Percentiles rank a stretch among this genome's conserved stretches.
Evolutionary conservation across 2,329 filamentous ascomycete species (phyloP).

Genomic region (Botrytis squamosa): DNA sequence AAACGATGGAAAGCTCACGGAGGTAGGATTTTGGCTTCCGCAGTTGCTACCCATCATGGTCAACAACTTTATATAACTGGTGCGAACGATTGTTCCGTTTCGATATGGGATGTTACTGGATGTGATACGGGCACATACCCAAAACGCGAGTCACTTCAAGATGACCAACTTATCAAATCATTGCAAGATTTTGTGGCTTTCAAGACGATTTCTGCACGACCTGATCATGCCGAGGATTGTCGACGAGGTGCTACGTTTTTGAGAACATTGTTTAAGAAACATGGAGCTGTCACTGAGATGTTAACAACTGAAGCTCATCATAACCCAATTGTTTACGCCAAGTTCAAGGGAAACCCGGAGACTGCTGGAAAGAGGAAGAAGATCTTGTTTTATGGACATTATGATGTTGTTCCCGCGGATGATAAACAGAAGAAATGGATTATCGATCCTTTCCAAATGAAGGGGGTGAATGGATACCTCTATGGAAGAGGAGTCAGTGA

Average conservation of each 20-base stretch:
- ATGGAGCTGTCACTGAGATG: slow-evolving; percentile 87
- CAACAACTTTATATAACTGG: slow-evolving; percentile 90
- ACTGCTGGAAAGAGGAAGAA: slow-evolving; percentile 70
- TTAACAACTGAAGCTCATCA: slow-evolving; percentile 73
- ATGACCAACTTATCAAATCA: slow-evolving; percentile 64
- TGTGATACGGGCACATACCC: slow-evolving; percentile 36
- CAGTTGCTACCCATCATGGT: slow-evolving; percentile 66
- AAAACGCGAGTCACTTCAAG: slow-evolving; percentile 37
- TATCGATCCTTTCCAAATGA: slow-evolving; percentile 84
- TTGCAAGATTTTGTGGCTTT: slow-evolving; percentile 86
- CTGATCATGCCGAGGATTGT: slow-evolving; percentile 87
- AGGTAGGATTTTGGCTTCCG: slow-evolving; percentile 83
- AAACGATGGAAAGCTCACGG: slow-evolving; percentile 79
- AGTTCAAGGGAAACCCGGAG: slow-evolving; percentile 74
- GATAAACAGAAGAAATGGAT: slow-evolving; percentile 80
- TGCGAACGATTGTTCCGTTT: slow-evolving; percentile 85
- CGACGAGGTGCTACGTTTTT: slow-evolving; percentile 89
- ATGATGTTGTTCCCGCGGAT: slow-evolving; percentile 92
- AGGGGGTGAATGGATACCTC: slow-evolving; percentile 85
- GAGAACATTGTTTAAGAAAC: slow-evolving; percentile 84
- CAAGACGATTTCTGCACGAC: slow-evolving; percentile 84
- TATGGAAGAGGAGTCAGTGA: slow-evolving; percentile 97
- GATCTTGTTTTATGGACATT: slow-evolving; percentile 95
- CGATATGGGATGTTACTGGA: slow-evolving; percentile 74
- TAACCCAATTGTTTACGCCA: slow-evolving; percentile 92